These are phyloP conservation scores for Hebeloma cylindrosporum DNA, from an alignment of 768 basidiomycete genomes.

Conservation along the genomic window DNA sequence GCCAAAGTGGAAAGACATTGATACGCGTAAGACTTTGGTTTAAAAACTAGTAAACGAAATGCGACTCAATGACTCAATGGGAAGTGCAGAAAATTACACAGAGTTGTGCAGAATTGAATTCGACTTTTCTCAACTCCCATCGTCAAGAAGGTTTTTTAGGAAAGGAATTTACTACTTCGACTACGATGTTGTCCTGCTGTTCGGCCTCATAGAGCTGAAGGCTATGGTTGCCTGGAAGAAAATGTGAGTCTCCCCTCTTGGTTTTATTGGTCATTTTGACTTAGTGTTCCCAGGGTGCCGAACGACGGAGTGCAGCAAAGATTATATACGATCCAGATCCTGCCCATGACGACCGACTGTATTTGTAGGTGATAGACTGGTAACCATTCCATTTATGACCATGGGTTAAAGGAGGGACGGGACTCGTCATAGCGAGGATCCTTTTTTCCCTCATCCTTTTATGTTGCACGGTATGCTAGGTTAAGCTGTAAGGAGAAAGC, in stretches of 20 bases:
- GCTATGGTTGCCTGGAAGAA: conserved; percentile 52
- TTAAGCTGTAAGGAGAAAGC: too few species aligned
- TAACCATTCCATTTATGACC: too few species aligned
- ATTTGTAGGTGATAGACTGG: too few species aligned
- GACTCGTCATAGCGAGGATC: too few species aligned
- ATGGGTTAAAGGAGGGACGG: too few species aligned
- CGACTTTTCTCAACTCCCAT: conserved; percentile 24
- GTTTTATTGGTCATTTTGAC: not conserved
- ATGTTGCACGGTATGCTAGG: too few species aligned
- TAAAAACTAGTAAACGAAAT: not conserved
- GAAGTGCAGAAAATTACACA: conserved; percentile 25
- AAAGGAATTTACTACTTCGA: conserved; percentile 31
- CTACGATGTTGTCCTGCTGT: conserved; percentile 47
- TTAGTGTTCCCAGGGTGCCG: conserved; percentile 6
- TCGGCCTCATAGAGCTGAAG: conserved; percentile 53
- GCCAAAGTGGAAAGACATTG: conserved; percentile 31
- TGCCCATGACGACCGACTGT: conserved; percentile 20
- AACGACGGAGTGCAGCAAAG: conserved; percentile 33
- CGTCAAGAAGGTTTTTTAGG: conserved; percentile 12
- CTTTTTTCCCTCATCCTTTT: too few species aligned
- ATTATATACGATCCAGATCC: conserved; percentile 32
- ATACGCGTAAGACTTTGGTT: conserved; percentile 22
- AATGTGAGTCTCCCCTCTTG: conserved; percentile 31
- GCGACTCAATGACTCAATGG: not conserved
- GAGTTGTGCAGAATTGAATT: conserved; percentile 30